Evolutionary conservation across 2,329 filamentous ascomycete genomes (phyloP).

Genomic region (Aschersonia sp.): DNA sequence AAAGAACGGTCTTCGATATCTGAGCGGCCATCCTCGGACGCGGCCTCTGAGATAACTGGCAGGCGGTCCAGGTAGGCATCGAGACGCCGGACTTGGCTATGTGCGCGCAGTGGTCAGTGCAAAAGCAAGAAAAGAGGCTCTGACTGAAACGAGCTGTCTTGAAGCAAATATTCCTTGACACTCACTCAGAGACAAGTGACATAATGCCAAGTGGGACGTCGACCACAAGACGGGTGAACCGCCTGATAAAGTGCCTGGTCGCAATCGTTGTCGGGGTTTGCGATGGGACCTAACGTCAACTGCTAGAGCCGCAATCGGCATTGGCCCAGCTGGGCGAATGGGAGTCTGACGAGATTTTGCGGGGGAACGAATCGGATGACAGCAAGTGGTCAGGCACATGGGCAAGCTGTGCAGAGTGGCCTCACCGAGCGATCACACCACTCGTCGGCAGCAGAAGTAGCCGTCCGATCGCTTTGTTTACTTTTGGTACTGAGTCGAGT

Average conservation of each 20-base stretch:
- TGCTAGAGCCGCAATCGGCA: constrained; percentile 6
- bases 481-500: not conserved
- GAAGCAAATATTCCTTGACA: constrained; percentile 4
- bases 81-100: constrained; percentile 45
- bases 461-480: not conserved
- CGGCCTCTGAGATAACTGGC: constrained; percentile 22
- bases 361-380: constrained; percentile 2
- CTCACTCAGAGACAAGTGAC: constrained; percentile 34
- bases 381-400: constrained; percentile 1
- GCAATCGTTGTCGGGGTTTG: constrained; percentile 3
- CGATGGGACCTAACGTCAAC: constrained; percentile 4
- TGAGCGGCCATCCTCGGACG: constrained; percentile 25
- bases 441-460: not conserved
- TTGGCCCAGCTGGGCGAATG: constrained; percentile 2
- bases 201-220: constrained; percentile 13
- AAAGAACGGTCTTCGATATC: constrained; percentile 19
- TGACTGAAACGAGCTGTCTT: not conserved
- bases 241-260: not conserved
- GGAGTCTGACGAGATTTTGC: constrained; percentile 1
- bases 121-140: not conserved
- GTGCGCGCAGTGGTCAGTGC: no score
- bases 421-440: not conserved
- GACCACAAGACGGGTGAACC: not conserved
- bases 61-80: constrained; percentile 53
- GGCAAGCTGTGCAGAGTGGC: not conserved